Evolutionary conservation across 306 rosid genomes (phyloP).

Genomic region (Inga laurina): DNA sequence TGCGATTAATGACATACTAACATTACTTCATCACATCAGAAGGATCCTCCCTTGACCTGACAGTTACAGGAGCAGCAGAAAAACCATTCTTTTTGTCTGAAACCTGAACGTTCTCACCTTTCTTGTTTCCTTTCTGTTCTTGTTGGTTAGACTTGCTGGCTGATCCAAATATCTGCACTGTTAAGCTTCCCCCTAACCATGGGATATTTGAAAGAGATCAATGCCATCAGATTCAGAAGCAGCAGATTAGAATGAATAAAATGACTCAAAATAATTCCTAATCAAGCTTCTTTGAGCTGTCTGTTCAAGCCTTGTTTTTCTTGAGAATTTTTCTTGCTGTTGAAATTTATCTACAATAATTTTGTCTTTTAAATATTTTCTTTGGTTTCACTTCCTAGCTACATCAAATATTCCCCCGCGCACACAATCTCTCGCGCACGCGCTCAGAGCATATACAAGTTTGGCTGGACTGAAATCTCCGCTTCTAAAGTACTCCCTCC

Average conservation of each 20-base stretch:
- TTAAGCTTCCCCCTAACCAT: slow-evolving; percentile 63
- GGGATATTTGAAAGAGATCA: slow-evolving; percentile 19
- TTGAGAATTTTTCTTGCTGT: background rate
- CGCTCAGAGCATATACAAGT: background rate
- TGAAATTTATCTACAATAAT: background rate
- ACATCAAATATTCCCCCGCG: background rate
- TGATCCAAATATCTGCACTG: slow-evolving; percentile 64
- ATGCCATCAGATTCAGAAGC: background rate
- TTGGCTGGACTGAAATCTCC: background rate
- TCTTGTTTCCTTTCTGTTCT: slow-evolving; percentile 33
- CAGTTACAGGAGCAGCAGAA: slow-evolving; percentile 43
- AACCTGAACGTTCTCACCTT: slow-evolving; percentile 28
- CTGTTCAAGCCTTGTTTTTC: background rate
- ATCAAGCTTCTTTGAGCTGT: background rate
- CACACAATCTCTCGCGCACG: too few relatives aligned
- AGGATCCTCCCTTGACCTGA: slow-evolving; percentile 42
- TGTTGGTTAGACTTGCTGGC: slow-evolving; percentile 33
- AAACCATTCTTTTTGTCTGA: slow-evolving; percentile 37
- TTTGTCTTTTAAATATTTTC: background rate
- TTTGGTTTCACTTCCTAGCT: background rate
- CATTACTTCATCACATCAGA: slow-evolving; percentile 30
- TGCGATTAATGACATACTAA: slow-evolving; percentile 22
- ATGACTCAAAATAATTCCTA: background rate
- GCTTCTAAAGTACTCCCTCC: background rate
- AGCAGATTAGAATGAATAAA: background rate